A percentile compares a stretch with the other conserved stretches of the same genome.
phyloP scores from a whole-genome alignment of 306 rosid genomes.

The Cucurbita argyrosperma region DNA sequence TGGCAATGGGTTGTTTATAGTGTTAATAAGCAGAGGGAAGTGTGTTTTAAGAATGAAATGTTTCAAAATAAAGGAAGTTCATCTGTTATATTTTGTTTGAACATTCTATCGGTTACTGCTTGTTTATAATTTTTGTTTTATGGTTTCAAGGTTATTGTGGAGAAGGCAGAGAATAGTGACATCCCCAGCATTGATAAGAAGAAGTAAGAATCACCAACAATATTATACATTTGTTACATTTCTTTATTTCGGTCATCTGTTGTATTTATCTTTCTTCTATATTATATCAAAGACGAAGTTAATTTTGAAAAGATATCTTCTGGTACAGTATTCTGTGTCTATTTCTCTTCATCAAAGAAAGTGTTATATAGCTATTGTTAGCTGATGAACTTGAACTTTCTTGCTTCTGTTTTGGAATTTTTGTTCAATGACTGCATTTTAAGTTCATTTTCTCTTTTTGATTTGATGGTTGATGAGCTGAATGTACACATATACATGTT shows the following conservation, averaged over 20 bases:
- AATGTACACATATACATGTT: background rate
- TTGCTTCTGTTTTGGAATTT: background rate
- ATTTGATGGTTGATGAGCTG: background rate
- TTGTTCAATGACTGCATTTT: background rate
- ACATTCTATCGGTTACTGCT: background rate
- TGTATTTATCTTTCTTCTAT: background rate
- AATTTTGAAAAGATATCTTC: background rate
- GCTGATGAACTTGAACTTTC: background rate
- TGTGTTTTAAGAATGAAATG: constrained; percentile 7
- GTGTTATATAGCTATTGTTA: background rate
- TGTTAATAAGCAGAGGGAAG: background rate
- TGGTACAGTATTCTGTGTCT: background rate
- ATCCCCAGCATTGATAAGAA: constrained; percentile 88
- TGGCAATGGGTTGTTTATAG: background rate
- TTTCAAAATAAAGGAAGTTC: background rate
- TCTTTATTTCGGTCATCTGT: background rate
- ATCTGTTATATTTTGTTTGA: background rate
- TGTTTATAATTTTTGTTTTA: constrained; percentile 10
- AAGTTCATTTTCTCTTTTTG: background rate
- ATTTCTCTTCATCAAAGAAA: background rate
- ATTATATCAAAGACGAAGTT: background rate
- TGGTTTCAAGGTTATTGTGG: constrained; percentile 72
- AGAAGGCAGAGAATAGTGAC: constrained; percentile 92
- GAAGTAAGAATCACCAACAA: constrained; percentile 41
- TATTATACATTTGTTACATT: background rate